Evolutionary conservation across 1,139 yeast species (phyloP), one percentile per base, ranked within the genome.

Genomic region (Casaregolazyma suthepensis): DNA sequence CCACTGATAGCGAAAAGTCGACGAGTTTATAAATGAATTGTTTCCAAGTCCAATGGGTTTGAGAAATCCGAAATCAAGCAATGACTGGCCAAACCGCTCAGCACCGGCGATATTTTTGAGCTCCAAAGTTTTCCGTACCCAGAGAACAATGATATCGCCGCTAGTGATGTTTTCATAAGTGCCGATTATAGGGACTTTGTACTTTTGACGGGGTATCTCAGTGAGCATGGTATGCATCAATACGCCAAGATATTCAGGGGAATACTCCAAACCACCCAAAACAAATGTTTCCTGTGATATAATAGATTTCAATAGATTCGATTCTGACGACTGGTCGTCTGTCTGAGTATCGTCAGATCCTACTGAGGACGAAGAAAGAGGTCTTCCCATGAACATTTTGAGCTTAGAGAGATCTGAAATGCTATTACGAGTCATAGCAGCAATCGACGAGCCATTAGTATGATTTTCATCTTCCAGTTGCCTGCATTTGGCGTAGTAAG

Each of bases 1-100:
- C 94, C 95, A 87, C 67, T 87, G 95, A 65, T 86, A 87, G 61
- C 73, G 77, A 59, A 82, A 81, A 53, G 81, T 82, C 2, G 86
- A 78, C 2, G 90, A 82, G 67, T 85, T 85, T 31, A 83, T 85
- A 66, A 87, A 87, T 56, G 79, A 76, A 50, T 73, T 77, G 13
- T 75, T 74, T 37, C 71, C 71, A 50, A 66, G 69, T 1, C 85
- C 85, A 47, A 87, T 78, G 42, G 81, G 74, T 60, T 83, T 76
- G 31, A 87, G 67, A 58, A 81, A 85, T 0, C 87, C 90, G 52
- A 75, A 66, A 51, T 78, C 75, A 17, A 87, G 70, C 57, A 87
- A 74, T 59, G 83, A 88, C 67, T 85, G 93, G 20, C 95, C 95
- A 66, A 86, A 83, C 31, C 66, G 66, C 67, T 87, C 96, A 2